phyloP scores from a whole-genome alignment of 1,284 basidiomycete genomes.

The Malassezia slooffiae region DNA sequence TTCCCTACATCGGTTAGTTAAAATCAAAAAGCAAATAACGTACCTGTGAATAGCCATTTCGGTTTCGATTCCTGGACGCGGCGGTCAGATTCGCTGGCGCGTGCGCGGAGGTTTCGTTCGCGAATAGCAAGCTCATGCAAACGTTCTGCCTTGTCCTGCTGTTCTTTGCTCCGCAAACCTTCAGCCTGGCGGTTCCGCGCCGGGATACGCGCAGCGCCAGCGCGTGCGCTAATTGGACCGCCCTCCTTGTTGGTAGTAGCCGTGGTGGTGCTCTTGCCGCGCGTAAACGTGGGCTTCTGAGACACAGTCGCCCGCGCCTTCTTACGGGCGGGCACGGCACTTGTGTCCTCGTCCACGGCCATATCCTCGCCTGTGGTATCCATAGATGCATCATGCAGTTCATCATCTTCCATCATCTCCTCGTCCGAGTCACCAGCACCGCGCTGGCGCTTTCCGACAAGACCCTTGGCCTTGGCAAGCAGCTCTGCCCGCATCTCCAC shows the following conservation, averaged over 20 bases:
- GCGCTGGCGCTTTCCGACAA: slow-evolving; percentile 56
- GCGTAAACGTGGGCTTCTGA: slow-evolving; percentile 49
- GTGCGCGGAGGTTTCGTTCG: slow-evolving; percentile 33
- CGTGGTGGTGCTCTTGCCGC: slow-evolving; percentile 20
- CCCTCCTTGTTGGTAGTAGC: slow-evolving; percentile 32
- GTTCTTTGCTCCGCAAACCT: slow-evolving; percentile 33
- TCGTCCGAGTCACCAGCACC: slow-evolving; percentile 47
- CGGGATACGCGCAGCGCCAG: slow-evolving; percentile 37
- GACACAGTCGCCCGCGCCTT: slow-evolving; percentile 53
- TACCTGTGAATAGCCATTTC: slow-evolving; percentile 39
- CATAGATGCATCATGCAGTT: slow-evolving; percentile 49
- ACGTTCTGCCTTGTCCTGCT: slow-evolving; percentile 35
- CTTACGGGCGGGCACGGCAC: slow-evolving; percentile 10
- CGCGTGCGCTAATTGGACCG: slow-evolving; percentile 32
- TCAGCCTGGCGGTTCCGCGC: slow-evolving; percentile 32
- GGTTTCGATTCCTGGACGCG: slow-evolving; percentile 41
- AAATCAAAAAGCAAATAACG: not conserved
- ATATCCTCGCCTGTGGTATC: slow-evolving; percentile 50
- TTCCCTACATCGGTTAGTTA: slow-evolving; percentile 18
- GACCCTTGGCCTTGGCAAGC: slow-evolving; percentile 64
- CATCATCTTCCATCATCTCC: slow-evolving; percentile 47
- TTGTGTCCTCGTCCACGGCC: slow-evolving; percentile 37
- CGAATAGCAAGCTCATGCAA: slow-evolving; percentile 34
- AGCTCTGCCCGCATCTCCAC: slow-evolving; percentile 77
- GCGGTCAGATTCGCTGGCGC: slow-evolving; percentile 42